Base-by-base conservation (phyloP, 1,139 yeast species). In the Suhomyces ambrosiae region DNA sequence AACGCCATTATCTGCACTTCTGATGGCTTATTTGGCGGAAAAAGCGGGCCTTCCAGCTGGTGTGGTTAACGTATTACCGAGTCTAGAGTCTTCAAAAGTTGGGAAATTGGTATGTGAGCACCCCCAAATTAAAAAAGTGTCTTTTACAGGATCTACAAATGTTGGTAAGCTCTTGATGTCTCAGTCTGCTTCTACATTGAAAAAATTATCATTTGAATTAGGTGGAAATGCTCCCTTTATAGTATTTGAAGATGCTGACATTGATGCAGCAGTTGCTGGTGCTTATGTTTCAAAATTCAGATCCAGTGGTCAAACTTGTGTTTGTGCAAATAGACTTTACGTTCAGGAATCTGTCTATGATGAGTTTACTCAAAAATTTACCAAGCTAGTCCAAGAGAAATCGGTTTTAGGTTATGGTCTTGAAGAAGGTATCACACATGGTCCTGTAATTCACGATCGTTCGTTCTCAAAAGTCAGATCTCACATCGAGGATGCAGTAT, bases 1-100 rank as follows among this genome's bases (percentile, higher is more conserved):
- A 56, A 90, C 97, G 7, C 97, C 97, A 13, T 69, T 84, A 44
- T 75, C 90, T 14, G 96, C 96, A 0, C 65, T 87, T 40, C 96
- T 96, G 1, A 56, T 90, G 54, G 95, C 84, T 2, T 65, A 77
- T 46, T 69, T 90, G 33, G 82, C 81, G 14, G 79, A 80, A 41
- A 66, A 83, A 53, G 96, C 96, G 0, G 96, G 96, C 0, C 71
- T 90, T 49, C 96, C 97, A n/a, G 67, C 72, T 38, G 97, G 97
- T 38, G 86, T 80, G 3, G 62, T 88, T 43, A 90, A 90, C 58
- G 74, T 88, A 15, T 74, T 88, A 27, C 71, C 73, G 10, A 71
- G 89, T 23, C 67, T 78, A 12, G 70, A 77, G 45, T 63, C 76
- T n/a, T 65, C 68, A 18, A 77, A 63, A 5, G 74, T 85, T 31